Evolutionary conservation across 2,329 filamentous ascomycete genomes (phyloP).

Genomic region (Aureobasidium sp.): DNA sequence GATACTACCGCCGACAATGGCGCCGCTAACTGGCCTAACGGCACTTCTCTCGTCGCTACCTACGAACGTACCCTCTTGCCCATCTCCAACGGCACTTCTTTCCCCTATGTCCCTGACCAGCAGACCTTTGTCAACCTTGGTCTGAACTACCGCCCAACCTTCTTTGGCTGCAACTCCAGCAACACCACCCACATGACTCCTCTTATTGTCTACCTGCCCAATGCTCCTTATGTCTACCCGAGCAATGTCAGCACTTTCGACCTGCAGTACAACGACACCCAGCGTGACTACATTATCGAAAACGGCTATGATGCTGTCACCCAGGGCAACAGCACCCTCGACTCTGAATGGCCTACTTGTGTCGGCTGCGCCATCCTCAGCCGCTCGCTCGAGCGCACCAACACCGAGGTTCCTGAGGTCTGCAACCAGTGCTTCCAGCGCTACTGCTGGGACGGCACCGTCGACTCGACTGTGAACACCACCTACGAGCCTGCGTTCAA

Average conservation of each 20-base stretch:
- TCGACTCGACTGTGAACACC: constrained; percentile 29
- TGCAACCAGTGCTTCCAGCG: constrained; percentile 67
- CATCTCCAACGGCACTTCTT: constrained; percentile 58
- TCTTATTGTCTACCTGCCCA: constrained; percentile 80
- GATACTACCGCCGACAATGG: constrained; percentile 45
- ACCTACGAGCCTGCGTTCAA: constrained; percentile 12
- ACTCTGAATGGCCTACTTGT: constrained; percentile 69
- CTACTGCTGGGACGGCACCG: constrained; percentile 93
- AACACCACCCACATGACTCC: constrained; percentile 56
- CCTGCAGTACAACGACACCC: constrained; percentile 49
- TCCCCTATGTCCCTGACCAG: constrained; percentile 62
- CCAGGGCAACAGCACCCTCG: constrained; percentile 68
- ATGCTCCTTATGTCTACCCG: constrained; percentile 54
- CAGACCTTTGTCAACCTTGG: constrained; percentile 74
- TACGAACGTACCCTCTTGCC: constrained; percentile 56
- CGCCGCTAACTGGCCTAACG: constrained; percentile 62
- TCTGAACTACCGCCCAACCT: constrained; percentile 64
- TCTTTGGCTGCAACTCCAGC: constrained; percentile 66
- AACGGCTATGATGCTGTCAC: constrained; percentile 84
- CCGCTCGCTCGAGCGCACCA: constrained; percentile 64
- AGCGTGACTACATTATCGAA: constrained; percentile 71
- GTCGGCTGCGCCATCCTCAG: constrained; percentile 80
- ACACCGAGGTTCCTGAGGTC: constrained; percentile 56
- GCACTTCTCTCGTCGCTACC: constrained; percentile 63
- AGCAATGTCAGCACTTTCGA: constrained; percentile 77